Percentiles rank a stretch among this genome's conserved stretches.
These are phyloP conservation scores for Spathaspora boniae DNA, from an alignment of 805 yeast species.

Conservation along the genomic window DNA sequence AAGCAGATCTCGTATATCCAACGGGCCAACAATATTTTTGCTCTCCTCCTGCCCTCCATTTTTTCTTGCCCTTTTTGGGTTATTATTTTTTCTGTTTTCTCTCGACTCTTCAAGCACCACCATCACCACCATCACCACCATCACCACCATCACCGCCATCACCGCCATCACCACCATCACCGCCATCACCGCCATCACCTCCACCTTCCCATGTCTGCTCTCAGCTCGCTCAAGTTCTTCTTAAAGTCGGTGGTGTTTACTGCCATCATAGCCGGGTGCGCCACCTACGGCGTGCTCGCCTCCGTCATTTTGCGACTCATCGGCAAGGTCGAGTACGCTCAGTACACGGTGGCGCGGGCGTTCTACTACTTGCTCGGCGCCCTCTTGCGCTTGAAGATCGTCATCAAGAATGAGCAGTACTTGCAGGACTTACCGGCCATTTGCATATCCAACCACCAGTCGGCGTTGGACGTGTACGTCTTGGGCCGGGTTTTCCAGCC, in stretches of 20 bases:
- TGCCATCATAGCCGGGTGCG: constrained; percentile 53
- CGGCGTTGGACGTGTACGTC: constrained; percentile 77
- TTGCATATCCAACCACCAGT: constrained; percentile 85
- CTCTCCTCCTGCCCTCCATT: too few relatives aligned
- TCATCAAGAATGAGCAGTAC: constrained; percentile 62
- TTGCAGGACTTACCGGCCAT: constrained; percentile 64
- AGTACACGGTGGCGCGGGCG: constrained; percentile 85
- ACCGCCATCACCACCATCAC: not conserved
- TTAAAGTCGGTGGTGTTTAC: constrained; percentile 54
- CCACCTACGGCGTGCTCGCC: constrained; percentile 73
- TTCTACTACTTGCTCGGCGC: constrained; percentile 62
- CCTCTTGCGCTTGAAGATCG: constrained; percentile 66
- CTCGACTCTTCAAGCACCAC: not conserved
- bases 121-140: not conserved
- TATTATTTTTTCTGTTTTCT: not conserved
- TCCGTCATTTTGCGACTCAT: constrained; percentile 62
- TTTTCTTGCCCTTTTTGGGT: too few relatives aligned
- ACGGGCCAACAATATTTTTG: too few relatives aligned
- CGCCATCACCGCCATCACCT: not conserved
- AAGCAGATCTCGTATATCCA: too few relatives aligned
- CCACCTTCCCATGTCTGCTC: constrained; percentile 1
- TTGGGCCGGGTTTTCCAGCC: constrained; percentile 84
- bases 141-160: not conserved
- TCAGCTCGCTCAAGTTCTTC: constrained; percentile 40
- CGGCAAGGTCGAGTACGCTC: constrained; percentile 79